phyloP scores from a whole-genome alignment of 352 stramenopile genomes.

The Peronospora belbahrii region DNA sequence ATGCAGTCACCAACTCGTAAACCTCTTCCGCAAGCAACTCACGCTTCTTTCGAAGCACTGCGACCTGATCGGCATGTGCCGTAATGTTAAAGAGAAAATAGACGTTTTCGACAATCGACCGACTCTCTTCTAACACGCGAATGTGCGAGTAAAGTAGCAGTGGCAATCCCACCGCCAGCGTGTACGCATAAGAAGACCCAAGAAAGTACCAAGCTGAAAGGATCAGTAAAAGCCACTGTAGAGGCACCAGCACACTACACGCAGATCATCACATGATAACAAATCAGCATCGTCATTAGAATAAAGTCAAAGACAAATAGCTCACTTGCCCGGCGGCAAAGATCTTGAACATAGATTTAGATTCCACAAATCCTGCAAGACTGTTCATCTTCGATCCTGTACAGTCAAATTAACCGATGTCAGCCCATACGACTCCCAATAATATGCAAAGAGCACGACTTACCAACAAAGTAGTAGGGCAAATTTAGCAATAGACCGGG shows the following conservation, averaged over 20 bases:
- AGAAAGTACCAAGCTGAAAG: slow-evolving; percentile 45
- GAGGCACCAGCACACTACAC: slow-evolving; percentile 49
- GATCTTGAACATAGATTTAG: slow-evolving; percentile 79
- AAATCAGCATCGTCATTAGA: slow-evolving; percentile 6
- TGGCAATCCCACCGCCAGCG: slow-evolving; percentile 43
- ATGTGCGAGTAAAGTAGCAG: slow-evolving; percentile 74
- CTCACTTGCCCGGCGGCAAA: slow-evolving; percentile 46
- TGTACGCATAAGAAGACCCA: slow-evolving; percentile 51
- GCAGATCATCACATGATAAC: background rate
- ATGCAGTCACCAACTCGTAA: slow-evolving; percentile 43
- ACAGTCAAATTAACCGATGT: background rate
- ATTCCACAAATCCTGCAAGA: slow-evolving; percentile 59
- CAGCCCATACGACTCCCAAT: background rate
- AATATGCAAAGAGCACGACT: slow-evolving; percentile 4
- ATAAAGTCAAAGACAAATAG: background rate
- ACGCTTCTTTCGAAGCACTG: slow-evolving; percentile 45
- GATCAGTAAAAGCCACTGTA: slow-evolving; percentile 64
- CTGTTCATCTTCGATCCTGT: slow-evolving; percentile 63
- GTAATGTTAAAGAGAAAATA: slow-evolving; percentile 70
- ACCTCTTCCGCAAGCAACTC: slow-evolving; percentile 46
- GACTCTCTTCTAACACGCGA: slow-evolving; percentile 66
- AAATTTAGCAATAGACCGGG: slow-evolving; percentile 64
- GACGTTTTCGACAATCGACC: slow-evolving; percentile 70
- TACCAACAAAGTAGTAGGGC: slow-evolving; percentile 76
- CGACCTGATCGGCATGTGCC: slow-evolving; percentile 48